phyloP scores from a whole-genome alignment of 441 rosid genomes.

The Erysimum cheiri region DNA sequence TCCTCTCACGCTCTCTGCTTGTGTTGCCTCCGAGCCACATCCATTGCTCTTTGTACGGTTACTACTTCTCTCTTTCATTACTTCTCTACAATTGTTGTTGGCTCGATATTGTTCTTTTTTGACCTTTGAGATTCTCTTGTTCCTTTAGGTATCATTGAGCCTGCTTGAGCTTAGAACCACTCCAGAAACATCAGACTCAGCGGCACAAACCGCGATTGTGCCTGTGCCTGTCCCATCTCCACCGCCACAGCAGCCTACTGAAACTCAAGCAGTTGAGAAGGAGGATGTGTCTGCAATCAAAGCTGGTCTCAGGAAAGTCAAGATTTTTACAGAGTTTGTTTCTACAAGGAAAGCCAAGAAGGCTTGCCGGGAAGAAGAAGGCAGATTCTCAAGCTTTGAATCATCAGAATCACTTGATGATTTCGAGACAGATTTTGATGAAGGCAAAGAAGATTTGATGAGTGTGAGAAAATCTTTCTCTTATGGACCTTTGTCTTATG shows the following conservation, averaged over 20 bases:
- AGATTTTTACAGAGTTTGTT: slow-evolving; percentile 58
- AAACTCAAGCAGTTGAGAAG: slow-evolving; percentile 47
- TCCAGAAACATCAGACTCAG: slow-evolving; percentile 48
- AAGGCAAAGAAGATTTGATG: slow-evolving; percentile 47
- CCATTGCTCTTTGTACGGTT: slow-evolving; percentile 68
- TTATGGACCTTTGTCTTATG: slow-evolving; percentile 68
- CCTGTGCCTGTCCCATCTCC: slow-evolving; percentile 47
- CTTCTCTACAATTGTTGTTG: slow-evolving; percentile 10
- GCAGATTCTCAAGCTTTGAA: slow-evolving; percentile 53
- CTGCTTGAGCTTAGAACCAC: slow-evolving; percentile 66
- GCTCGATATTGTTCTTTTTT: neutral
- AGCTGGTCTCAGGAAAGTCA: slow-evolving; percentile 73
- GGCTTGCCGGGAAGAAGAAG: slow-evolving; percentile 56
- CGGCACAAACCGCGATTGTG: slow-evolving; percentile 43
- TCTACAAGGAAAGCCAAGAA: slow-evolving; percentile 56
- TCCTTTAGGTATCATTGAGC: slow-evolving; percentile 67
- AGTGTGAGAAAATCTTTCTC: slow-evolving; percentile 54
- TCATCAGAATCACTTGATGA: slow-evolving; percentile 60
- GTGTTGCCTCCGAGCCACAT: slow-evolving; percentile 54
- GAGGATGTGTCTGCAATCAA: slow-evolving; percentile 65
- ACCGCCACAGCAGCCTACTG: slow-evolving; percentile 45
- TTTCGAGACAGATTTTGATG: slow-evolving; percentile 51
- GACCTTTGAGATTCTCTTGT: neutral
- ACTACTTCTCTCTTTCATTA: slow-evolving; percentile 10
- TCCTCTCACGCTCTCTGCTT: slow-evolving; percentile 60